Evolutionary conservation across 75 land plant genomes (phyloP), one percentile per base, ranked within the genome.

Genomic region (Picea sitchensis): DNA sequence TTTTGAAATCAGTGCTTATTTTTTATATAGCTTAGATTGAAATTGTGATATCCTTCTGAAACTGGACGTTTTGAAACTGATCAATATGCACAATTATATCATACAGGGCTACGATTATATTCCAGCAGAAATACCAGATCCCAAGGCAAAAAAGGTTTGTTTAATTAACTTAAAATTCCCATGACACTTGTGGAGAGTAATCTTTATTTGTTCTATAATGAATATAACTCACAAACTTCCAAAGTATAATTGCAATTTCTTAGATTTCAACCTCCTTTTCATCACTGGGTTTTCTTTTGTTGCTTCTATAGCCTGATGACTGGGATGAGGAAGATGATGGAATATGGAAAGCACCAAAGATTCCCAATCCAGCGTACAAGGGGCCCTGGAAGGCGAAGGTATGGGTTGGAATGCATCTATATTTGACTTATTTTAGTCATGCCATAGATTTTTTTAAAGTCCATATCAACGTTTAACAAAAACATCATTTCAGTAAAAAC

Each of bases 291-390:
- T 56, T 64, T 77, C 2, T 36, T 57, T 44, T 75, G 73, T 67
- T 77, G 26, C 78, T 78, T 8, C 36, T 76, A 57, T 79, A 97
- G 99, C 99, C 99, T 85, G 95, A 87, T 83, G 75, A 86, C 36
- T 97, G 99, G 99, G 99, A 97, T 84, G 99, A 97, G 57, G 98
- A 97, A 67, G 94, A 93, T 44, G 92, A 97, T 89, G 99, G 99
- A 0, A 85, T 90, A 77, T 97, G 99, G 99, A 90, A 77, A 82
- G 81, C 85, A 34, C 92, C 98, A 59, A 93, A 83, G 80, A 78
- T 97, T 11, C 95, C 96, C 71, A 97, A 97, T 77, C 99, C 98
- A 74, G 90, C 81, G 61, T 97, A 90, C 78, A 93, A 93, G 79
- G 99, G 99, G 61, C 95, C 95, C 47, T 97, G 99, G 99, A 95